A percentile compares a stretch with the other conserved stretches of the same genome.
phyloP scores from a whole-genome alignment of 2,329 filamentous ascomycete species.

The Mariannaea sp. region DNA sequence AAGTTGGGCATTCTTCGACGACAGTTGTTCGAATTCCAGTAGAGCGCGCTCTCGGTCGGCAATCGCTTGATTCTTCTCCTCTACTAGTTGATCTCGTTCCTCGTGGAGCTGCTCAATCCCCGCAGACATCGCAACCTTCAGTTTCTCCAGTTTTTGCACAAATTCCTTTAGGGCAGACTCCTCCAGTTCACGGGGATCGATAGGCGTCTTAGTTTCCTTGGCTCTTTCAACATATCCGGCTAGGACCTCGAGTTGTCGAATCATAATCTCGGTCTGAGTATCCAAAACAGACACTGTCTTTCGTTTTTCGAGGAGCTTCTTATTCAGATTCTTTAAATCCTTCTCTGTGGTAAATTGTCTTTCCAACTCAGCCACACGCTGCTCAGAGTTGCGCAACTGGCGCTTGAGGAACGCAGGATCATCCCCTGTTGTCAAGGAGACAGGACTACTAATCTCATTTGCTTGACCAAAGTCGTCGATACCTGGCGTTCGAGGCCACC shows the following conservation, averaged over 20 bases:
- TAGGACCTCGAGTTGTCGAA: slow-evolving; percentile 86
- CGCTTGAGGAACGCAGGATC: slow-evolving; percentile 71
- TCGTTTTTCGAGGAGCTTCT: slow-evolving; percentile 86
- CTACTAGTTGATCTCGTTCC: slow-evolving; percentile 79
- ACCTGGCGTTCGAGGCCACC: slow-evolving; percentile 72
- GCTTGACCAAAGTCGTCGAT: slow-evolving; percentile 57
- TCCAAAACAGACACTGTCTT: slow-evolving; percentile 95
- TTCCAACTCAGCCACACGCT: slow-evolving; percentile 84
- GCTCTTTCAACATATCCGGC: slow-evolving; percentile 86
- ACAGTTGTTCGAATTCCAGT: slow-evolving; percentile 93
- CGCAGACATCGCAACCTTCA: slow-evolving; percentile 63
- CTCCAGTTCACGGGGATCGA: slow-evolving; percentile 83
- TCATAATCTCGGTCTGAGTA: slow-evolving; percentile 93
- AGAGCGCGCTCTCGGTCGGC: slow-evolving; percentile 91
- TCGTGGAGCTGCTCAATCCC: slow-evolving; percentile 64
- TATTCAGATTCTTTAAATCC: slow-evolving; percentile 77
- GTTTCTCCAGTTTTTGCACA: slow-evolving; percentile 71
- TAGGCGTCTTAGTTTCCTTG: slow-evolving; percentile 78
- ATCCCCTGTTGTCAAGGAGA: slow-evolving; percentile 66
- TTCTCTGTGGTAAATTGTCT: slow-evolving; percentile 72
- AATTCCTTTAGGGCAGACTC: slow-evolving; percentile 91
- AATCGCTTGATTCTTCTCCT: slow-evolving; percentile 82
- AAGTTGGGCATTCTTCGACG: slow-evolving; percentile 91
- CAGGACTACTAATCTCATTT: slow-evolving; percentile 74
- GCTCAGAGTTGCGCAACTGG: slow-evolving; percentile 80